These are phyloP conservation scores for Cystobasidium slooffiae DNA, from an alignment of 1,284 basidiomycete genomes.

Conservation along the genomic window DNA sequence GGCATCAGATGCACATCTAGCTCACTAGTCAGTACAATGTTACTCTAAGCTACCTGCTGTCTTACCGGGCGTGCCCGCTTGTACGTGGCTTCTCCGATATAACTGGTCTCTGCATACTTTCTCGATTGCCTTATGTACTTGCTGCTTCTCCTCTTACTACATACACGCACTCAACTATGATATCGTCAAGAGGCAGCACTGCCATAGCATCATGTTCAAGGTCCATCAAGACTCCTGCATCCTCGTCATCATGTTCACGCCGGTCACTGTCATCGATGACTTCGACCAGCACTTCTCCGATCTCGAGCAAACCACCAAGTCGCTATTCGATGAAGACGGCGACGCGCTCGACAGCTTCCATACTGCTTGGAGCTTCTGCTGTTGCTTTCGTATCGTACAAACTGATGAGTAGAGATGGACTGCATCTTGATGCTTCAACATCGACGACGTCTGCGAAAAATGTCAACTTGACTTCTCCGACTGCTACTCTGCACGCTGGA, in stretches of 20 bases:
- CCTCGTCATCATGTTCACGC: too few relatives aligned
- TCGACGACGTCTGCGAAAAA: constrained; percentile 6
- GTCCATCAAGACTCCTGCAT: neutral
- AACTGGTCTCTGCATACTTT: too few relatives aligned
- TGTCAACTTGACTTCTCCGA: constrained; percentile 18
- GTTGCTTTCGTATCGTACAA: constrained; percentile 9
- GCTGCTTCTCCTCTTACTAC: too few relatives aligned
- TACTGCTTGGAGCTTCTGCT: neutral
- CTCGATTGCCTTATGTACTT: too few relatives aligned
- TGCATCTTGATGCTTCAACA: constrained; percentile 3
- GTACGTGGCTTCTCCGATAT: too few relatives aligned
- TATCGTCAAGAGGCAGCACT: constrained; percentile 1
- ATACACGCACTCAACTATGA: neutral
- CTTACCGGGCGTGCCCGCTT: too few relatives aligned
- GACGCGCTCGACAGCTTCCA: neutral
- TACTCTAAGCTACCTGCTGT: too few relatives aligned
- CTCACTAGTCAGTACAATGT: too few relatives aligned
- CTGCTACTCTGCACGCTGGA: constrained; percentile 23
- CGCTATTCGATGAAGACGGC: neutral
- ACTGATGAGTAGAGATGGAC: neutral
- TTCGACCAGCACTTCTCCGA: constrained; percentile 9
- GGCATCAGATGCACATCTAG: neutral
- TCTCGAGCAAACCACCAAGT: neutral
- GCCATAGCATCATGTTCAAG: constrained; percentile 16
- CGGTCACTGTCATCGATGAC: neutral